These are phyloP conservation scores for Neospora caninum DNA, from an alignment of 169 alveolate genomes.

Conservation along the genomic window DNA sequence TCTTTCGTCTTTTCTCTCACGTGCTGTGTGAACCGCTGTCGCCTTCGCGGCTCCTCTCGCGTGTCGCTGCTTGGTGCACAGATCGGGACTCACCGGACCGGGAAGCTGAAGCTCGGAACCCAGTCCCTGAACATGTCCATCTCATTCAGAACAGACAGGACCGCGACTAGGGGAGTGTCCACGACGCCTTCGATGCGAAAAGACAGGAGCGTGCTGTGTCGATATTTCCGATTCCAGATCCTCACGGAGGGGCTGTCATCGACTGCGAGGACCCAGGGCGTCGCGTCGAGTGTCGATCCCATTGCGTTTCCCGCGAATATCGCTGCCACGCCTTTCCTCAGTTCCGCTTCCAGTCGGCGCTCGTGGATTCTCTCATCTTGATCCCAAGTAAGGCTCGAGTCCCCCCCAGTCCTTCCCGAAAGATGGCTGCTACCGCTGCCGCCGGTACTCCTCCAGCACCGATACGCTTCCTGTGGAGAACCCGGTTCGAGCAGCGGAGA, in stretches of 20 bases:
- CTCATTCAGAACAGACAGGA: slow-evolving; percentile 45
- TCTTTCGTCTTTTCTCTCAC: too few species aligned
- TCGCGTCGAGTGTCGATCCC: not conserved
- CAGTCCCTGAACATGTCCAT: slow-evolving; percentile 29
- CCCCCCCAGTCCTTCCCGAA: not conserved
- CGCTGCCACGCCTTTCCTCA: not conserved
- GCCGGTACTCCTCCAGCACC: not conserved
- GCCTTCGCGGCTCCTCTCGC: too few species aligned
- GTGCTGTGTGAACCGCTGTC: too few species aligned
- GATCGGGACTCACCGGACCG: slow-evolving; percentile 26
- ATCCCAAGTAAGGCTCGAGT: not conserved
- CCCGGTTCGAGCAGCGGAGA: too few species aligned
- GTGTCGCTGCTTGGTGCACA: too few species aligned
- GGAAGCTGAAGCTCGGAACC: slow-evolving; percentile 47
- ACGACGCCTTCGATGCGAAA: slow-evolving; percentile 32
- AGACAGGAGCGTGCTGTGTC: not conserved
- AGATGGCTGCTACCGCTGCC: not conserved
- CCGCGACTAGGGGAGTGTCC: slow-evolving; percentile 14
- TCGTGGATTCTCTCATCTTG: not conserved
- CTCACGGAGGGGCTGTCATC: slow-evolving; percentile 32
- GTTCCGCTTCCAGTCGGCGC: not conserved
- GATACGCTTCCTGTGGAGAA: too few species aligned
- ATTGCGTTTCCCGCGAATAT: not conserved
- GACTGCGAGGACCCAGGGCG: slow-evolving; percentile 25
- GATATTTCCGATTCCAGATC: slow-evolving; percentile 13